Evolutionary conservation across 2,329 filamentous ascomycete genomes (phyloP), one percentile per base, ranked within the genome.

Genomic region (Helicocarpus griseus): DNA sequence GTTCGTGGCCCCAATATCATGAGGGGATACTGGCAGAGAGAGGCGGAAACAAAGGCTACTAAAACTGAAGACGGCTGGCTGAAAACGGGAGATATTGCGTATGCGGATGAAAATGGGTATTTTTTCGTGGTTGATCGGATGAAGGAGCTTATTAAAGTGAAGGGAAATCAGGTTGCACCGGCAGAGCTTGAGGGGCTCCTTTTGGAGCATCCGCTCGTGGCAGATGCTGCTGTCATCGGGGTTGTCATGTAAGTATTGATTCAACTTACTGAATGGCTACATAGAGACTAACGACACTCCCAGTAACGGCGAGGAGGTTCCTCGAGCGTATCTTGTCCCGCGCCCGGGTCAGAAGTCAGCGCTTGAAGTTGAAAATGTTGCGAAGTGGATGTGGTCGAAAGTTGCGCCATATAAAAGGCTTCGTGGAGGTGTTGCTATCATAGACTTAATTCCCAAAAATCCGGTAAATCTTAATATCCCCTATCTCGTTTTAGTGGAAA

Each of bases 21-120:
- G 78, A 80, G 79, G 54, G 83, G 85, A 5, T 93, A 93, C 67
- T 91, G 86, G 83, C 73, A 76, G 41, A 87, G 85, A 55, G 76
- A 79, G 0, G 73, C 79, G 43, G 86, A 85, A 1, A 90, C 86
- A 0, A 67, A 66, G 11, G 77, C 81, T 40, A 82, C 83, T 0
- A 72, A 83, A 49, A 80, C 77, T 0, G 56, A 61, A 1, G 83
- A 85, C 53, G 79, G 82, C 1, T 88, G 83, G 82, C 72, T 88
- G 57, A 81, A 80, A 59, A 87, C 83, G 1, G 85, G 85, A 1
- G 85, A 88, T 60, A 77, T 87, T 35, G 81, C 79, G 11, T 85
- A 79, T 60, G 69, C 80, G 28, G 75, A 87, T 54, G 62, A 72
- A n/a, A 60, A 76, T 1, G 73, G 75, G 29, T 71, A 73, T 56